Evolutionary conservation across 1,284 basidiomycete species (phyloP).

Genomic region (Austroboletus niveus): DNA sequence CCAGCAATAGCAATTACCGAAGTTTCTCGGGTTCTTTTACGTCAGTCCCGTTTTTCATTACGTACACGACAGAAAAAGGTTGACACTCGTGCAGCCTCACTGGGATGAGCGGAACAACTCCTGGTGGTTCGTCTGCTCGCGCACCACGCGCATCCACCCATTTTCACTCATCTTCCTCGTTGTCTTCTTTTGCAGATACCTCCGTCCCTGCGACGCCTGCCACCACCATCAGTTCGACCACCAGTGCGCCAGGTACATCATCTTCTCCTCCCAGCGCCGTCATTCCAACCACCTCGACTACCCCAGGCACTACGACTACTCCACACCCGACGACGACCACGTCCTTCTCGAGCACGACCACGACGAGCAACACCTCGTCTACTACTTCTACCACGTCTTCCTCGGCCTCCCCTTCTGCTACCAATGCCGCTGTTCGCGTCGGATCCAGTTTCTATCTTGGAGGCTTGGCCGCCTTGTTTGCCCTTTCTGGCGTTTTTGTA

Average conservation of each 20-base stretch:
- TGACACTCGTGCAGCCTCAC: slow-evolving; percentile 42
- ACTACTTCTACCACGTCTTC: neutral
- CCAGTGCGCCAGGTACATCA: slow-evolving; percentile 16
- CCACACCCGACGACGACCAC: slow-evolving; percentile 4
- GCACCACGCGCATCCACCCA: slow-evolving; percentile 42
- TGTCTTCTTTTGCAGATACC: slow-evolving; percentile 17
- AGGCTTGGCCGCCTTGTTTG: slow-evolving; percentile 20
- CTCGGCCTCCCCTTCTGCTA: slow-evolving; percentile 13
- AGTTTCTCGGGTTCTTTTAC: slow-evolving; percentile 57
- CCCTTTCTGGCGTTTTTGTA: slow-evolving; percentile 20
- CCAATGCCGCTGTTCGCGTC: slow-evolving; percentile 22
- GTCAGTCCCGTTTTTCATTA: slow-evolving; percentile 33
- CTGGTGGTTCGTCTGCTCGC: slow-evolving; percentile 39
- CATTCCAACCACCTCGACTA: slow-evolving; percentile 3
- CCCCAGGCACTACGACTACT: neutral
- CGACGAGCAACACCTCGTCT: neutral
- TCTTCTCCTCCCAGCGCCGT: slow-evolving; percentile 3
- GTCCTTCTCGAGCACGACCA: neutral
- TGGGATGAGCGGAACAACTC: slow-evolving; percentile 50
- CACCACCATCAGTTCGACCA: neutral
- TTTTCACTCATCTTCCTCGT: slow-evolving; percentile 44
- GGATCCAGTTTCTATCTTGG: slow-evolving; percentile 22
- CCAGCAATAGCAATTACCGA: slow-evolving; percentile 38
- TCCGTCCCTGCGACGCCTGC: slow-evolving; percentile 9
- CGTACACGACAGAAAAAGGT: neutral